Conservation (phyloP, 352 stramenopile genomes). For the Hyaloperonospora arabidopsidis region DNA sequence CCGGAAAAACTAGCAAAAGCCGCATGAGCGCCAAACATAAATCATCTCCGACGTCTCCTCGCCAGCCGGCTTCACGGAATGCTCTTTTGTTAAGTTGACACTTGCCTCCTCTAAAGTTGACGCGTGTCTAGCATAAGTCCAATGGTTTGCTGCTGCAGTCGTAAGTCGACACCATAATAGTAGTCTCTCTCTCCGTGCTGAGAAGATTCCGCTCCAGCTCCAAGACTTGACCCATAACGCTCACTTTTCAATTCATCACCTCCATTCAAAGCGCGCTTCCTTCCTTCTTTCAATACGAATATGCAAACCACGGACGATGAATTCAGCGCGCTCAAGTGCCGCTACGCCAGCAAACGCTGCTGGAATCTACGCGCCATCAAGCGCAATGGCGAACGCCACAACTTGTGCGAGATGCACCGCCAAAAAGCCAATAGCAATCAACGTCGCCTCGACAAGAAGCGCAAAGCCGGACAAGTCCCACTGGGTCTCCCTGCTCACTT, state of each 20-base stretch:
- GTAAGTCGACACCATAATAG: constrained; percentile 8
- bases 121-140: constrained; percentile 3
- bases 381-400: constrained; percentile 76
- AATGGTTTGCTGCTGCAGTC: not conserved
- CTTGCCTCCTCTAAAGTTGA: constrained; percentile 10
- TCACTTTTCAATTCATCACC: constrained; percentile 28
- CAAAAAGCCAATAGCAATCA: constrained; percentile 81
- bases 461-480: constrained; percentile 40
- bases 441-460: constrained; percentile 67
- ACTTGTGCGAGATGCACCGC: constrained; percentile 79
- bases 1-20: constrained; percentile 10
- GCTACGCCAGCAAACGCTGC: constrained; percentile 80
- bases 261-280: constrained; percentile 11
- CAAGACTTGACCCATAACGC: constrained; percentile 11
- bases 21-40: constrained; percentile 22
- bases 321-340: constrained; percentile 47
- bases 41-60: constrained; percentile 28
- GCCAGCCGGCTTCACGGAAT: constrained; percentile 19
- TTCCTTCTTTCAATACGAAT: not conserved
- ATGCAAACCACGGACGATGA: constrained; percentile 29
- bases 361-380: constrained; percentile 74
- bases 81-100: constrained; percentile 15
- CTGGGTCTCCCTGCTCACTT: constrained; percentile 27
- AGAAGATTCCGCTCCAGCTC: constrained; percentile 15
- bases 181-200: not conserved